phyloP scores from a whole-genome alignment of 2,329 filamentous ascomycete species.

The Epichloe scottii region DNA sequence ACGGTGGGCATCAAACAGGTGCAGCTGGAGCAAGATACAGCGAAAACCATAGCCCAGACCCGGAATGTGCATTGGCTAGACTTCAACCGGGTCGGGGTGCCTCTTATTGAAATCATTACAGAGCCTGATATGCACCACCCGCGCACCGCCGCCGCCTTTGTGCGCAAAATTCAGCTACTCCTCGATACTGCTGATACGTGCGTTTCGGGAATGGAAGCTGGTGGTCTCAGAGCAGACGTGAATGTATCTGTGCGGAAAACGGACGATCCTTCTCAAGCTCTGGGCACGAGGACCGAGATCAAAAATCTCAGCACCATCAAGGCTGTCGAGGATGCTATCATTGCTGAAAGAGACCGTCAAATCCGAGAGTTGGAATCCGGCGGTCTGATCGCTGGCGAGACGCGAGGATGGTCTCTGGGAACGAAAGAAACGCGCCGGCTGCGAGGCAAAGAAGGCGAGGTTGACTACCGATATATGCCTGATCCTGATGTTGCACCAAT shows the following conservation, averaged over 20 bases:
- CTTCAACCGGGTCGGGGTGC: slow-evolving; percentile 84
- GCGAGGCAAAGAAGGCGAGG: slow-evolving; percentile 88
- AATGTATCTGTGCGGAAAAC: slow-evolving; percentile 75
- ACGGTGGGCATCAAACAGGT: slow-evolving; percentile 80
- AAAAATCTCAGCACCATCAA: slow-evolving; percentile 95
- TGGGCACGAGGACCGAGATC: slow-evolving; percentile 89
- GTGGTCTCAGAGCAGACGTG: slow-evolving; percentile 82
- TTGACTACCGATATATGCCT: slow-evolving; percentile 98
- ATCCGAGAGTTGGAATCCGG: slow-evolving; percentile 68
- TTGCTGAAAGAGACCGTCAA: slow-evolving; percentile 81
- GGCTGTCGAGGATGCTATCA: slow-evolving; percentile 86
- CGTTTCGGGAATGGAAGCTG: slow-evolving; percentile 83
- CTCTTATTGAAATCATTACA: slow-evolving; percentile 91
- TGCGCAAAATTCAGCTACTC: slow-evolving; percentile 76
- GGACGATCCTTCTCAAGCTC: slow-evolving; percentile 26
- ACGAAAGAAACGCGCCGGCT: slow-evolving; percentile 69
- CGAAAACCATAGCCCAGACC: slow-evolving; percentile 75
- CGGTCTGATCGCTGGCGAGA: slow-evolving; percentile 69
- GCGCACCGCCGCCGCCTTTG: slow-evolving; percentile 73
- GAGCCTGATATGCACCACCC: slow-evolving; percentile 79
- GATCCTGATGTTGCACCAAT: slow-evolving; percentile 83
- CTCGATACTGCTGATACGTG: slow-evolving; percentile 74
- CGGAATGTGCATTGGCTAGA: slow-evolving; percentile 69
- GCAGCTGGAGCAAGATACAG: slow-evolving; percentile 96
- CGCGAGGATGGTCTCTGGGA: slow-evolving; percentile 82